These are phyloP conservation scores for Voacanga thouarsii DNA, from an alignment of 257 asterid genomes.

Conservation along the genomic window DNA sequence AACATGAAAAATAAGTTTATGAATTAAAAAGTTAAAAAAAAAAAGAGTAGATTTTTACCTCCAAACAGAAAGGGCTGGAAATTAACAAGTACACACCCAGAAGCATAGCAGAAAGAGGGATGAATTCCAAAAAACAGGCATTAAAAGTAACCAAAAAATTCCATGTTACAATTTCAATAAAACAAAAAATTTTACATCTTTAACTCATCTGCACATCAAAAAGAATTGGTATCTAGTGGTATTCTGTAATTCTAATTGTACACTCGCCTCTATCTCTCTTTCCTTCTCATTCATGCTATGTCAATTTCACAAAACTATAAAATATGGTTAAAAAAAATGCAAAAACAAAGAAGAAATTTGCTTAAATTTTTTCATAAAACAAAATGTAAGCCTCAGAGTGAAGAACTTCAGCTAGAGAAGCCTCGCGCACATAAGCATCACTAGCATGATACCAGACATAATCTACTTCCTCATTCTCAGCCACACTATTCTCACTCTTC, in stretches of 20 bases:
- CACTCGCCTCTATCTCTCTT: conserved; percentile 23
- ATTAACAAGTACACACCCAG: background rate
- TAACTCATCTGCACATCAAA: conserved; percentile 30
- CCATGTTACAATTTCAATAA: background rate
- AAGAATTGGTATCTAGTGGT: conserved; percentile 32
- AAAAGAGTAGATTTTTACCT: background rate
- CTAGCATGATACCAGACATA: conserved; percentile 68
- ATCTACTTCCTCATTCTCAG: conserved; percentile 22
- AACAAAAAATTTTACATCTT: conserved; percentile 14
- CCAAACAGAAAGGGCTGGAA: background rate
- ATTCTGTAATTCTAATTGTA: conserved; percentile 19
- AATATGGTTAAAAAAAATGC: conserved; percentile 9
- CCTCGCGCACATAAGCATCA: conserved; percentile 66
- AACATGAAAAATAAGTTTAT: too few relatives aligned
- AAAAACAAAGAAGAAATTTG: conserved; percentile 18
- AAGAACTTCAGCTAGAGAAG: conserved; percentile 62
- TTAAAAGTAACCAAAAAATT: background rate
- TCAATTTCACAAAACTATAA: conserved; percentile 26
- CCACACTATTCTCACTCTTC: conserved; percentile 26
- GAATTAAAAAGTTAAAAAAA: too few relatives aligned
- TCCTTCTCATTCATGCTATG: conserved; percentile 4
- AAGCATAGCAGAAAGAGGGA: too few relatives aligned
- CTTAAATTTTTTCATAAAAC: conserved; percentile 62
- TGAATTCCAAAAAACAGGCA: too few relatives aligned
- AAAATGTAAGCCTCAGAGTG: conserved; percentile 73